These are phyloP conservation scores for Suhomyces choctaworum DNA, from an alignment of 1,139 yeast species.

Conservation along the genomic window DNA sequence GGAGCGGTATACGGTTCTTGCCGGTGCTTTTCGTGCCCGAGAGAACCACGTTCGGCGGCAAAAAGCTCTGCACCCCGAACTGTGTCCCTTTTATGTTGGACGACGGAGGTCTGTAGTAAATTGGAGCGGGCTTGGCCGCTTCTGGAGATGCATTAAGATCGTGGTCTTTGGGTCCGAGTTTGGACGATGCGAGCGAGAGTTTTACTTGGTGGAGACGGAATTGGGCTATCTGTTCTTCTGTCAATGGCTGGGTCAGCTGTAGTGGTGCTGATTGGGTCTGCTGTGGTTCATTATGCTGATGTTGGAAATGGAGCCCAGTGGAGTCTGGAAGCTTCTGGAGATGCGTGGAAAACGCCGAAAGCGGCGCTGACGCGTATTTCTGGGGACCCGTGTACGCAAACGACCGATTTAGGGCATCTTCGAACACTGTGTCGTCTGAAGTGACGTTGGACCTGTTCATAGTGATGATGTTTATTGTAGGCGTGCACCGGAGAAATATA, in stretches of 20 bases:
- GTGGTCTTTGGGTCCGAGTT: background rate
- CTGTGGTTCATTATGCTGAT: slow-evolving; percentile 4
- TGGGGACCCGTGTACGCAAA: slow-evolving; percentile 7
- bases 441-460: slow-evolving; percentile 3
- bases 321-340: slow-evolving; percentile 13
- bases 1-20: slow-evolving; percentile 12
- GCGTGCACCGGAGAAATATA: background rate
- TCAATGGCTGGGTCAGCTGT: background rate
- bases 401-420: slow-evolving; percentile 17
- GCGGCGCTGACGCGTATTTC: background rate
- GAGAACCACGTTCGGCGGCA: slow-evolving; percentile 28
- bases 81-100: slow-evolving; percentile 28
- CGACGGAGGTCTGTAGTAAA: slow-evolving; percentile 40
- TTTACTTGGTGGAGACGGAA: slow-evolving; percentile 22
- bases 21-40: slow-evolving; percentile 1
- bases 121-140: slow-evolving; percentile 18
- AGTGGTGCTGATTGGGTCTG: slow-evolving; percentile 1
- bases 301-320: slow-evolving; percentile 10
- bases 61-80: slow-evolving; percentile 31
- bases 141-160: slow-evolving; percentile 10
- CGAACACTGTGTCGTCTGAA: slow-evolving; percentile 16
- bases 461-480: background rate
- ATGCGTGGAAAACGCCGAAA: slow-evolving; percentile 5
- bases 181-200: slow-evolving; percentile 11
- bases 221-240: slow-evolving; percentile 7